phyloP scores from a whole-genome alignment of 441 rosid genomes.

The Aquilaria agallochum region DNA sequence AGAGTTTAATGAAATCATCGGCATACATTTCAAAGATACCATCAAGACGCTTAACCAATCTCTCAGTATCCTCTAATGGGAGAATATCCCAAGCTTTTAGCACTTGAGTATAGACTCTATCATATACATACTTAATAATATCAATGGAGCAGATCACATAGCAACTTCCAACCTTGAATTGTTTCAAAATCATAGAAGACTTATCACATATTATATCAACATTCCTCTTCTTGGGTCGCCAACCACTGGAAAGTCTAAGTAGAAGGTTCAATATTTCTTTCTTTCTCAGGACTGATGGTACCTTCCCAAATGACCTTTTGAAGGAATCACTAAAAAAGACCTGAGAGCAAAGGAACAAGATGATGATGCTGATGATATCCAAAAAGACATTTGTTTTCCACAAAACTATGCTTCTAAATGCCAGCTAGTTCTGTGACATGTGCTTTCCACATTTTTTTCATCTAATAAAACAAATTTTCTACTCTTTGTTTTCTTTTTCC shows the following conservation, averaged over 20 bases:
- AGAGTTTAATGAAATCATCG: constrained; percentile 31
- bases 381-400: too few species aligned
- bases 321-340: constrained; percentile 39
- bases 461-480: too few species aligned
- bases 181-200: constrained; percentile 26
- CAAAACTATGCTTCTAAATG: not conserved
- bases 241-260: constrained; percentile 38
- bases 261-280: constrained; percentile 22
- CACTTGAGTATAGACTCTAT: constrained; percentile 21
- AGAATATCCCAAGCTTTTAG: constrained; percentile 50
- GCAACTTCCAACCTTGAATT: constrained; percentile 26
- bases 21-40: constrained; percentile 24
- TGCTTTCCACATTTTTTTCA: not conserved
- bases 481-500: too few species aligned
- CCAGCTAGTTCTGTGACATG: not conserved
- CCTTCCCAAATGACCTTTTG: constrained; percentile 33
- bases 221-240: constrained; percentile 37
- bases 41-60: constrained; percentile 30
- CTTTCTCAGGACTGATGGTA: constrained; percentile 20
- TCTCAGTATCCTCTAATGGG: constrained; percentile 22
- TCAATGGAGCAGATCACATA: constrained; percentile 36
- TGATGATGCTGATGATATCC: too few species aligned
- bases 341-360: constrained; percentile 16
- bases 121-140: constrained; percentile 20
- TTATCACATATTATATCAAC: constrained; percentile 21